Evolutionary conservation across 805 yeast species (phyloP).

Genomic region (Wickerhamiella siamensis): DNA sequence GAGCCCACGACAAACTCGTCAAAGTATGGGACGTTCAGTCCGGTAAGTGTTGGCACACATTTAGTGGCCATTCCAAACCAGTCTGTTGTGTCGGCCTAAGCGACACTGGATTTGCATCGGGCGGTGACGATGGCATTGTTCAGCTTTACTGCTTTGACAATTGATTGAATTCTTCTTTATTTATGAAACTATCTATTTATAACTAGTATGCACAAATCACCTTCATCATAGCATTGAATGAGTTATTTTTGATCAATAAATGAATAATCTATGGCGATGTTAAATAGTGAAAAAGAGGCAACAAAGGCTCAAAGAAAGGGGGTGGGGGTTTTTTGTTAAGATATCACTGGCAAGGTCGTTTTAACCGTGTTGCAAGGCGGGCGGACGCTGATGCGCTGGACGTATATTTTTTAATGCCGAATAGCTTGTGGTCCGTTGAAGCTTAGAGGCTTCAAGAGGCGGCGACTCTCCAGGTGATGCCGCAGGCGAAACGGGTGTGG

Average conservation of each 20-base stretch:
- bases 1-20: constrained; percentile 81
- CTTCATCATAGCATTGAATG: too few relatives aligned
- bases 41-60: constrained; percentile 89
- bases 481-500: neutral
- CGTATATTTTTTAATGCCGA: too few relatives aligned
- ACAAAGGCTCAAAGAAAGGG: too few relatives aligned
- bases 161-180: constrained; percentile 5
- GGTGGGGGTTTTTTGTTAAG: too few relatives aligned
- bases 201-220: too few relatives aligned
- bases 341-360: too few relatives aligned
- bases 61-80: constrained; percentile 51
- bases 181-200: neutral
- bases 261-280: too few relatives aligned
- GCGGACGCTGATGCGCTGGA: too few relatives aligned
- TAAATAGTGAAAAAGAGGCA: too few relatives aligned
- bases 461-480: neutral
- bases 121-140: constrained; percentile 80
- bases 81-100: constrained; percentile 62
- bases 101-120: constrained; percentile 80
- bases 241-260: too few relatives aligned
- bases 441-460: neutral
- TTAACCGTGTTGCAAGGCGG: too few relatives aligned
- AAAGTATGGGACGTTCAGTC: constrained; percentile 94
- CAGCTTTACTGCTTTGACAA: constrained; percentile 62
- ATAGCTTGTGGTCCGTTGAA: neutral